These are phyloP conservation scores for Platanthera zijinensis DNA, from an alignment of 106 monocot species.

Conservation along the genomic window DNA sequence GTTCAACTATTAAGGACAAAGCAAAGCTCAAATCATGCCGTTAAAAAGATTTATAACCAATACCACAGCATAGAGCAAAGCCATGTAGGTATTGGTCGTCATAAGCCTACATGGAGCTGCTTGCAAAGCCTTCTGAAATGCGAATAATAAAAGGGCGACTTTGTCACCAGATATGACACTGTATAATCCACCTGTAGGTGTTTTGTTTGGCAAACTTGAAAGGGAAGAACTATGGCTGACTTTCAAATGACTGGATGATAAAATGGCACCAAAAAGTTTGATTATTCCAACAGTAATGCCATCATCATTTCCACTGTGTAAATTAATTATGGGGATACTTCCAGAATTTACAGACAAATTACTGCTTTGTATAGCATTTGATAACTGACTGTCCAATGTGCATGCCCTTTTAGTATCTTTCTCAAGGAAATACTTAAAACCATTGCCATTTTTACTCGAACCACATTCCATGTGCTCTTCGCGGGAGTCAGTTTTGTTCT, in stretches of 20 bases:
- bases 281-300: constrained; percentile 87
- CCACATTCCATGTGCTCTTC: constrained; percentile 17
- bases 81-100: constrained; percentile 82
- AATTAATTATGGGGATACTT: constrained; percentile 56
- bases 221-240: constrained; percentile 28
- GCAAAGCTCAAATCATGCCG: not conserved
- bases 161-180: constrained; percentile 62
- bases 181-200: constrained; percentile 27
- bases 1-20: not conserved
- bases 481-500: constrained; percentile 15
- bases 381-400: constrained; percentile 34
- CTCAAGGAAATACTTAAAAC: constrained; percentile 5
- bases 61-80: constrained; percentile 78
- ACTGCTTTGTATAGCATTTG: constrained; percentile 60
- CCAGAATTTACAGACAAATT: constrained; percentile 72
- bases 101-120: constrained; percentile 72
- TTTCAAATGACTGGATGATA: constrained; percentile 69
- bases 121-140: constrained; percentile 79
- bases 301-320: constrained; percentile 79
- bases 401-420: constrained; percentile 42
- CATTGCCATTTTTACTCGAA: constrained; percentile 12
- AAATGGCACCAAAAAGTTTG: constrained; percentile 79
- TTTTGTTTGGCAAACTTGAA: constrained; percentile 24
- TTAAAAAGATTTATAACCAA: constrained; percentile 15
- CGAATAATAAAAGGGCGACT: constrained; percentile 76